Conservation (phyloP, 768 basidiomycete species). For the Hypsizygus marmoreus region DNA sequence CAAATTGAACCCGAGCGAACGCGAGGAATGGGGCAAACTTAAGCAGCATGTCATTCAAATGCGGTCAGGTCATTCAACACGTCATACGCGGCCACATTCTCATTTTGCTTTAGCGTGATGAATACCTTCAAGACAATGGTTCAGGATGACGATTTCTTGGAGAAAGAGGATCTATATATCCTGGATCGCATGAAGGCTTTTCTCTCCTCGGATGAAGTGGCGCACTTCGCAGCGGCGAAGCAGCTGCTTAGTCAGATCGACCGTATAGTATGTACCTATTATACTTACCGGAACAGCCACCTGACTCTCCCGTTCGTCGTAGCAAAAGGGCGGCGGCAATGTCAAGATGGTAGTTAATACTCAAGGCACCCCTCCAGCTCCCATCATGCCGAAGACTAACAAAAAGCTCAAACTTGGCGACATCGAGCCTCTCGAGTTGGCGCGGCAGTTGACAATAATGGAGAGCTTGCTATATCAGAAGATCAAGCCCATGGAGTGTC, state of each 20-base stretch:
- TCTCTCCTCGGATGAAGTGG: constrained; percentile 62
- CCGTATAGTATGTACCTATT: constrained; percentile 69
- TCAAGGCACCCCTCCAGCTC: constrained; percentile 65
- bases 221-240: constrained; percentile 69
- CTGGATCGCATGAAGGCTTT: constrained; percentile 84
- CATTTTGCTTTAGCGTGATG: constrained; percentile 59
- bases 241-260: constrained; percentile 75
- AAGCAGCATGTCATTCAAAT: constrained; percentile 88
- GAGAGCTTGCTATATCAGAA: constrained; percentile 86
- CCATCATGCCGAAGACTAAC: constrained; percentile 70
- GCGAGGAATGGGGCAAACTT: constrained; percentile 76
- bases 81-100: constrained; percentile 1
- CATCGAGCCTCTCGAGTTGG: constrained; percentile 86
- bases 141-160: constrained; percentile 78
- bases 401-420: constrained; percentile 83
- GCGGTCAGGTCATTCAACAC: constrained; percentile 61
- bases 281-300: no score
- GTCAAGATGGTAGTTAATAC: constrained; percentile 57
- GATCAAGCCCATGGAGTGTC: constrained; percentile 88
- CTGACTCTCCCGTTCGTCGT: constrained; percentile 29
- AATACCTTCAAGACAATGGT: constrained; percentile 93
- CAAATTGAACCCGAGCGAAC: constrained; percentile 59
- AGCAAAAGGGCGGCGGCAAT: constrained; percentile 56
- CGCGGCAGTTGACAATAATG: constrained; percentile 90
- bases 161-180: constrained; percentile 83